Base-by-base conservation (phyloP, 1,139 yeast genomes). In the Hansenula lynferdii region DNA sequence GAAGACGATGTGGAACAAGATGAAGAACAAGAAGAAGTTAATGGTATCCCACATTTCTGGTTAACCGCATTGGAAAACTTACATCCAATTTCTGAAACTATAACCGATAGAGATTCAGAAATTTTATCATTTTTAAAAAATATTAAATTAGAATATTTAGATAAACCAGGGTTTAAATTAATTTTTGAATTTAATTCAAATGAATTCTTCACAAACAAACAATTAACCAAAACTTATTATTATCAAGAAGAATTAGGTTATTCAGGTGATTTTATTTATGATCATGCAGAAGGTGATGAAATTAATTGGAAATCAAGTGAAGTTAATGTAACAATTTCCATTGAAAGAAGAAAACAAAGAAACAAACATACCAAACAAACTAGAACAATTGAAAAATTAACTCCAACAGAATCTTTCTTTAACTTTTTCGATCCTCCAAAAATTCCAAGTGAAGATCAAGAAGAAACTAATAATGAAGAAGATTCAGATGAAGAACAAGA, bases 341-440 rank as follows among this genome's bases (percentile, higher is more conserved):
- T 92, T 43, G 97, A 92, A 70, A 85, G 89, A 74, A 84, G 97
- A 68, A 92, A 92, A 67, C 99, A 92, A 70, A 83, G 98, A 68
- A 94, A 94, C 67, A 94, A 92, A 71, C 89, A 85, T 62, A 92
- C 99, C 45, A 89, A 89, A 65, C 97, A 94, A 61, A 92, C 96
- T 23, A 82, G 99, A 65, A 89, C 96, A 34, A 84, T 92, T 54
- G 97, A 92, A 65, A 90, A 92, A 69, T 74, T 89, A 54, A 82
- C 96, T 11, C 97, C 97, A 18, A 79, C 82, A 38, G 96, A 86
- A 57, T 87, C 97, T 20, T 92, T 92, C 70, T 92, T 92, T 76
- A 85, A 84, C 68, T 92, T 92, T 68, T 94, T 92, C 64, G 86
- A 79, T 56, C 98, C 98, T 28, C 98, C 97, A 55, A 75, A 75